Percentiles rank a stretch among this genome's conserved stretches.
These are phyloP conservation scores for Colletotrichum sp. DNA, from an alignment of 2,329 filamentous ascomycete genomes.

Conservation along the genomic window DNA sequence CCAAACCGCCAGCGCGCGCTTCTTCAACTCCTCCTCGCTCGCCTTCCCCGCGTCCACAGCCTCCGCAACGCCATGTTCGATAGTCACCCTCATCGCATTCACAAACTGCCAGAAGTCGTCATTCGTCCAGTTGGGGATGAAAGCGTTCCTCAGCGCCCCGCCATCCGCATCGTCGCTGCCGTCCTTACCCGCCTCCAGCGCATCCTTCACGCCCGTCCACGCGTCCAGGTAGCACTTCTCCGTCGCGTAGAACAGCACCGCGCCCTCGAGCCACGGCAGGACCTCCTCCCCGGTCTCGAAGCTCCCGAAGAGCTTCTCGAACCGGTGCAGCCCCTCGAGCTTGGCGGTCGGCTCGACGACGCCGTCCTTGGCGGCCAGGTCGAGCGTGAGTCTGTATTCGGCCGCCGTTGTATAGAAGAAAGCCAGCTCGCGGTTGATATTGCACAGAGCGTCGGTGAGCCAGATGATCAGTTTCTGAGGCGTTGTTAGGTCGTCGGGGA, in stretches of 20 bases:
- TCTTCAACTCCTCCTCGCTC: conserved; percentile 33
- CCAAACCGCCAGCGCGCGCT: conserved; percentile 49
- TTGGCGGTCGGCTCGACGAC: conserved; percentile 35
- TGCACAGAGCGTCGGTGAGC: conserved; percentile 68
- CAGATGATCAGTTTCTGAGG: conserved; percentile 59
- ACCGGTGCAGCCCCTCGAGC: conserved; percentile 42
- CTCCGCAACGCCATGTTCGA: conserved; percentile 57
- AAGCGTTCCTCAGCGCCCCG: conserved; percentile 66
- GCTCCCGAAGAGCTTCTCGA: conserved; percentile 57
- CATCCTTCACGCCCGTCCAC: conserved; percentile 57
- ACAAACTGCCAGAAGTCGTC: conserved; percentile 66
- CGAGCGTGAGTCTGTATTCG: conserved; percentile 62
- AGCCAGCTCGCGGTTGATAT: conserved; percentile 69
- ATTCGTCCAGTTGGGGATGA: conserved; percentile 74
- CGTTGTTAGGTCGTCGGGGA: conserved; percentile 52
- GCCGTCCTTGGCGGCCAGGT: conserved; percentile 28
- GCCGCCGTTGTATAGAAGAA: conserved; percentile 71
- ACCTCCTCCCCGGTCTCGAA: conserved; percentile 50
- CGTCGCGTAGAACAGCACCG: conserved; percentile 79
- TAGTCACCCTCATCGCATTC: conserved; percentile 54
- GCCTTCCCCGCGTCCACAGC: conserved; percentile 39
- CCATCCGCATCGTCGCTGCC: conserved; percentile 60
- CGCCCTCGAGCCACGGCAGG: conserved; percentile 66
- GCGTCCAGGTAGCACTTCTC: conserved; percentile 69
- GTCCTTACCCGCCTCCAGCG: conserved; percentile 29